These are phyloP conservation scores for Candolleomyces eurysporus DNA, from an alignment of 768 basidiomycete species.

Conservation along the genomic window DNA sequence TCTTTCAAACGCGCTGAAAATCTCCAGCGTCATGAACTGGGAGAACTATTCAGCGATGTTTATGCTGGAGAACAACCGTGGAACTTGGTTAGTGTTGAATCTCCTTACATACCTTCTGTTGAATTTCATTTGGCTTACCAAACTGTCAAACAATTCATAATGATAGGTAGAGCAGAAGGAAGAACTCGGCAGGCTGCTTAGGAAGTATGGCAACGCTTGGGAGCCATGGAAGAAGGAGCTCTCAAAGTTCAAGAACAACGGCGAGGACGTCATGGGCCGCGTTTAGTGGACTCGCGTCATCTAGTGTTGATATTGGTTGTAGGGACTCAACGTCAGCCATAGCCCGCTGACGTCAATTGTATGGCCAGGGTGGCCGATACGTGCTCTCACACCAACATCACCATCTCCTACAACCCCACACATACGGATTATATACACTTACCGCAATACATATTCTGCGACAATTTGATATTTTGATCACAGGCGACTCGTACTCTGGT, in stretches of 20 bases:
- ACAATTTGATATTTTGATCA: too few species aligned
- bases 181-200: slow-evolving; percentile 69
- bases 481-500: too few species aligned
- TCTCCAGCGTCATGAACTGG: slow-evolving; percentile 65
- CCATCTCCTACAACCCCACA: too few species aligned
- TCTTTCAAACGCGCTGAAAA: slow-evolving; percentile 79
- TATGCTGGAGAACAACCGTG: slow-evolving; percentile 84
- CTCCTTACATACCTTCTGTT: not conserved
- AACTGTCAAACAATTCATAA: not conserved
- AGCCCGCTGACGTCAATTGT: too few species aligned
- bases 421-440: too few species aligned
- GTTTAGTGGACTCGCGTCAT: not conserved
- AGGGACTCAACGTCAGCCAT: not conserved
- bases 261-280: slow-evolving; percentile 50
- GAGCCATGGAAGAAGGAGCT: slow-evolving; percentile 85
- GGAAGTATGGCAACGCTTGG: slow-evolving; percentile 85
- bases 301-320: not conserved
- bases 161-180: slow-evolving; percentile 77
- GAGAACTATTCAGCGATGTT: slow-evolving; percentile 82
- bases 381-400: too few species aligned
- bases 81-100: slow-evolving; percentile 64
- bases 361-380: too few species aligned
- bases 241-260: slow-evolving; percentile 70
- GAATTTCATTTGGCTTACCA: not conserved
- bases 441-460: too few species aligned